These are phyloP conservation scores for Xylaria sp. DNA, from an alignment of 2,329 filamentous ascomycete species.

Conservation along the genomic window DNA sequence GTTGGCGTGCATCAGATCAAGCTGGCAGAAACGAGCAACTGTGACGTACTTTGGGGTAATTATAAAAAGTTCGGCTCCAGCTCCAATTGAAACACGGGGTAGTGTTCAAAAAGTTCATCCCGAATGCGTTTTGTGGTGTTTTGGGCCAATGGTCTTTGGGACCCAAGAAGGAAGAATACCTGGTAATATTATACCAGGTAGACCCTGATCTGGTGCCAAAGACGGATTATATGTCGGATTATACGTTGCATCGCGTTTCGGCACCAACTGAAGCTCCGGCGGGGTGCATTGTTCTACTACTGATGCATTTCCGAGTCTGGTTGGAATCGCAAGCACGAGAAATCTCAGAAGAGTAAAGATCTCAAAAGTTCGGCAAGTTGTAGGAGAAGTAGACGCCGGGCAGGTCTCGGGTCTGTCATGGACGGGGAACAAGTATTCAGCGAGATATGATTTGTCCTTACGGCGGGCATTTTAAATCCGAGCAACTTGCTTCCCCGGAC, in stretches of 20 bases:
- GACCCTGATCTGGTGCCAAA: not conserved
- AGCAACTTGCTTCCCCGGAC: not conserved
- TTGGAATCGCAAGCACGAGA: conserved; percentile 1
- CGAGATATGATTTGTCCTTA: not conserved
- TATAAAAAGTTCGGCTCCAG: conserved; percentile 12
- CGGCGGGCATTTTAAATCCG: not conserved
- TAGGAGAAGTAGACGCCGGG: not conserved
- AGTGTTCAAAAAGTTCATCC: not conserved
- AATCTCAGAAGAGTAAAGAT: no score
- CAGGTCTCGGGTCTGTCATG: not conserved
- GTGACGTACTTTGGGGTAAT: not conserved
- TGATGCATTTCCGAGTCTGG: not conserved
- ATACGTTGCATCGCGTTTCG: conserved; percentile 14
- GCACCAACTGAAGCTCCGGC: conserved; percentile 12
- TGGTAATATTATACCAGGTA: not conserved
- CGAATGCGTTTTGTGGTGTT: not conserved
- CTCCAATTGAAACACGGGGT: conserved; percentile 7
- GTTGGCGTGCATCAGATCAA: conserved; percentile 1
- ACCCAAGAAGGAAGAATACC: not conserved
- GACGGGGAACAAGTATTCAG: not conserved
- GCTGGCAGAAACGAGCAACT: not conserved
- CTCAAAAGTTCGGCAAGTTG: not conserved
- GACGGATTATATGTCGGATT: not conserved
- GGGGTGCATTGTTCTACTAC: not conserved
- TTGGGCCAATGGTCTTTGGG: not conserved